Evolutionary conservation across 768 basidiomycete genomes (phyloP).

Genomic region (Sporobolomyces phaffii): DNA sequence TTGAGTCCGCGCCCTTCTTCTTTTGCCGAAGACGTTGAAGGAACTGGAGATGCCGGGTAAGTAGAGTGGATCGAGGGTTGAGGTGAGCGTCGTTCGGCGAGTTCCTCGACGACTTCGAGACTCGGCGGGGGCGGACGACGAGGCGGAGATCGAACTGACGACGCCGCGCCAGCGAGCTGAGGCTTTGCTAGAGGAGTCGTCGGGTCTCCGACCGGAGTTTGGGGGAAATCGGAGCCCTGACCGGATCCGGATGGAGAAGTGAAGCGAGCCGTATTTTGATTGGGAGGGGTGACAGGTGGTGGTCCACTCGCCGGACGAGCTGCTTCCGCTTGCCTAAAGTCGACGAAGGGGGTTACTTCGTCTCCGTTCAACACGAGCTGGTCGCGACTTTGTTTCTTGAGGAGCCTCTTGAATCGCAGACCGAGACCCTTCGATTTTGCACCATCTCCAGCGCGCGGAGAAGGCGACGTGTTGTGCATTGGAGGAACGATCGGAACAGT

Average conservation of each 20-base stretch:
- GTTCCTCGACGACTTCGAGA: constrained; percentile 1
- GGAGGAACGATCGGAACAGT: constrained; percentile 32
- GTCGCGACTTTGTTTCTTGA: constrained; percentile 33
- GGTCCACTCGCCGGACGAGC: neutral
- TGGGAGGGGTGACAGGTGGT: constrained; percentile 23
- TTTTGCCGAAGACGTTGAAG: neutral
- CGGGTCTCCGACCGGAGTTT: constrained; percentile 7
- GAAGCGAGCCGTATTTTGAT: constrained; percentile 16
- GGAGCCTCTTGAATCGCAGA: constrained; percentile 31
- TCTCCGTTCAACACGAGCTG: constrained; percentile 36
- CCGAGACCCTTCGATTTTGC: constrained; percentile 18
- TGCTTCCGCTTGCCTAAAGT: neutral
- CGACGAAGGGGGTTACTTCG: constrained; percentile 36
- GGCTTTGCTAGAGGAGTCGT: constrained; percentile 1
- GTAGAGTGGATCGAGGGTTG: neutral
- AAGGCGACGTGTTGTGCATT: neutral
- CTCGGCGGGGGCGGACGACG: neutral
- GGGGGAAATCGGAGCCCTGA: neutral
- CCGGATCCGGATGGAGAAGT: neutral
- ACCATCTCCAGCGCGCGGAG: neutral
- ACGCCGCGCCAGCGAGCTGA: neutral
- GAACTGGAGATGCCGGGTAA: neutral
- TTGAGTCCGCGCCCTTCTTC: constrained; percentile 9
- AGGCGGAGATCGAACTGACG: neutral
- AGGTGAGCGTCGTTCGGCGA: neutral